A percentile compares a stretch with the other conserved stretches of the same genome.
These are phyloP conservation scores for Metschnikowia bowlesiae DNA, from an alignment of 805 yeast species.

Conservation along the genomic window DNA sequence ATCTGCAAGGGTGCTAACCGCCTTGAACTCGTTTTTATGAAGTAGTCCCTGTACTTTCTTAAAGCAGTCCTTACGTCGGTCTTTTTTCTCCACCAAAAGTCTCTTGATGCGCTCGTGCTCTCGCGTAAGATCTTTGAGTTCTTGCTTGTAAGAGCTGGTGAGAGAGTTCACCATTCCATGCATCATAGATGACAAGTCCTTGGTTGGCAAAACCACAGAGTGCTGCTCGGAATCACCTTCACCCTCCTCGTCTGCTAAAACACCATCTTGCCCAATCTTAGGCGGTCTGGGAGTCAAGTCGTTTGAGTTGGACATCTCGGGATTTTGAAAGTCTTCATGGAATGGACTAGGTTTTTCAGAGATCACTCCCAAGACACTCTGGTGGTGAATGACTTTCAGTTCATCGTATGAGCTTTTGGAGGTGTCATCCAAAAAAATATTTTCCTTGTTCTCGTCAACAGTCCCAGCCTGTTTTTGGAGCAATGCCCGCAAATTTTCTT, in stretches of 20 bases:
- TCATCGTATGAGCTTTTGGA: slow-evolving; percentile 21
- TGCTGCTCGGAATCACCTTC: not conserved
- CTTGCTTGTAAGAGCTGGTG: slow-evolving; percentile 49
- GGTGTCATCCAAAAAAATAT: slow-evolving; percentile 38
- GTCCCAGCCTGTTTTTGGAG: slow-evolving; percentile 20
- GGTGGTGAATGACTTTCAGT: slow-evolving; percentile 5
- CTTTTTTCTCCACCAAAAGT: slow-evolving; percentile 51
- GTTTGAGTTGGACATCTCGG: slow-evolving; percentile 1
- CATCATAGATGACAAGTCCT: slow-evolving; percentile 34
- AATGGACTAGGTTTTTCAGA: slow-evolving; percentile 21
- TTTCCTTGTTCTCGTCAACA: slow-evolving; percentile 45
- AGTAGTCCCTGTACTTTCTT: slow-evolving; percentile 24
- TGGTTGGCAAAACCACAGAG: slow-evolving; percentile 20
- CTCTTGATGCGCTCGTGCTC: slow-evolving; percentile 20
- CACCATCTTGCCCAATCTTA: not conserved
- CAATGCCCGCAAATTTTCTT: slow-evolving; percentile 29
- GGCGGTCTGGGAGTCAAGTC: slow-evolving; percentile 33
- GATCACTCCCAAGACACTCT: slow-evolving; percentile 15
- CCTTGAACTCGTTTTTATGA: slow-evolving; percentile 27
- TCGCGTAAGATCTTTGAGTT: slow-evolving; percentile 38
- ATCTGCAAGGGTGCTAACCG: slow-evolving; percentile 23
- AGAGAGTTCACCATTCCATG: slow-evolving; percentile 45
- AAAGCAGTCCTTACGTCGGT: slow-evolving; percentile 33
- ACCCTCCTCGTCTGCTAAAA: slow-evolving; percentile 15
- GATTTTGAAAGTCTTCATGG: not conserved